phyloP scores from a whole-genome alignment of 176 grass and related monocot species.

The Avena sativa region DNA sequence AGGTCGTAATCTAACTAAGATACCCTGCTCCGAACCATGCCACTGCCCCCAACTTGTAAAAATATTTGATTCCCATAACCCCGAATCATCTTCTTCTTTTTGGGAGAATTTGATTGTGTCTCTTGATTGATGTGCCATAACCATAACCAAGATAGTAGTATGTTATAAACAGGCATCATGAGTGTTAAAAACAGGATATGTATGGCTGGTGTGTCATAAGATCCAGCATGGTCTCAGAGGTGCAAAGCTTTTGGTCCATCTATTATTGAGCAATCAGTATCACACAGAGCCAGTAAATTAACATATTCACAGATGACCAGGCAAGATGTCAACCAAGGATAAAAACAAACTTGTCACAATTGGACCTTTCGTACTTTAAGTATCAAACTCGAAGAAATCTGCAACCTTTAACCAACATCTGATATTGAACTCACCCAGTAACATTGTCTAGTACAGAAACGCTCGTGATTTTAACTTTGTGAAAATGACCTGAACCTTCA shows the following conservation, averaged over 20 bases:
- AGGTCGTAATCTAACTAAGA: conserved; percentile 17
- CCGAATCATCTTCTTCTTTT: not conserved
- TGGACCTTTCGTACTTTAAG: conserved; percentile 1
- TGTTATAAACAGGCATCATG: not conserved
- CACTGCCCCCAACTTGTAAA: conserved; percentile 28
- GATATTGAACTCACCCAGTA: conserved; percentile 30
- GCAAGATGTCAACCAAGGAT: conserved; percentile 37
- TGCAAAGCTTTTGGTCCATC: conserved; percentile 19
- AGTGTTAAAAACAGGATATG: not conserved
- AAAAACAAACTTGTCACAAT: conserved; percentile 31
- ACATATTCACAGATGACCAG: conserved; percentile 38
- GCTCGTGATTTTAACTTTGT: conserved; percentile 20
- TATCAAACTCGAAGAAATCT: conserved; percentile 20
- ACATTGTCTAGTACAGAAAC: conserved; percentile 13
- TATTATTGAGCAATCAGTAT: not conserved
- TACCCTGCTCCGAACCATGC: conserved; percentile 38
- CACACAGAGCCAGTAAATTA: conserved; percentile 29
- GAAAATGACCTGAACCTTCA: conserved; percentile 23
- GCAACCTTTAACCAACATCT: conserved; percentile 24
- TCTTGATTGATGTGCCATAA: not conserved
- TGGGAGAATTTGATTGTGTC: not conserved
- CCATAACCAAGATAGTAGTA: not conserved
- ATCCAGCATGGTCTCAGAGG: not conserved
- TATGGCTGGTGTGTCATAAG: not conserved
- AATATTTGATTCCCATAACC: conserved; percentile 11